phyloP scores from a whole-genome alignment of 768 basidiomycete species.

The Lyophyllum shimeji region DNA sequence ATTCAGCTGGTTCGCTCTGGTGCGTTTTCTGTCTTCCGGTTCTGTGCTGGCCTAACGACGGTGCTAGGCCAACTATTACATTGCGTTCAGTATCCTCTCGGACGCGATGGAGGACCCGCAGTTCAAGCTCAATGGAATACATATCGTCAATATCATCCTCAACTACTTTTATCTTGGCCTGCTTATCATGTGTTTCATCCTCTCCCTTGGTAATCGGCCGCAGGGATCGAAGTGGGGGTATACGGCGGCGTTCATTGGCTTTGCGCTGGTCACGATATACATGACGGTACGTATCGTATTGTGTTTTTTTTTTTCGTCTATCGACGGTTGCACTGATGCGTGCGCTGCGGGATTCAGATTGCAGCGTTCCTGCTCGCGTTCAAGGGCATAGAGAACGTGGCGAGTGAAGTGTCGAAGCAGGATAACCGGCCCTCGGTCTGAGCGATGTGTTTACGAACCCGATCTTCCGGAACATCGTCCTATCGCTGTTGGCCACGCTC shows the following conservation, averaged over 20 bases:
- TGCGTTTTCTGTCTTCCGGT: slow-evolving; percentile 29
- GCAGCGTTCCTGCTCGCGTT: slow-evolving; percentile 82
- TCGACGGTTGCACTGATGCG: not conserved
- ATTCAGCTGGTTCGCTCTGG: slow-evolving; percentile 89
- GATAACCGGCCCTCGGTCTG: slow-evolving; percentile 49
- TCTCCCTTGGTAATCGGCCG: slow-evolving; percentile 88
- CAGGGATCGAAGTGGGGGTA: slow-evolving; percentile 90
- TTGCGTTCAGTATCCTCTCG: slow-evolving; percentile 80
- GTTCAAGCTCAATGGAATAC: slow-evolving; percentile 61
- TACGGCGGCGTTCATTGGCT: slow-evolving; percentile 82
- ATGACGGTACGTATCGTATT: slow-evolving; percentile 69
- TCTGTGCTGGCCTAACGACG: not conserved
- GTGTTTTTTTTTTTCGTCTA: not conserved
- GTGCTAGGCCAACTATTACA: slow-evolving; percentile 82
- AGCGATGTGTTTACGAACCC: slow-evolving; percentile 70
- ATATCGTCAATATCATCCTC: slow-evolving; percentile 73
- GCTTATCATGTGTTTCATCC: slow-evolving; percentile 83
- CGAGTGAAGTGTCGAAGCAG: slow-evolving; percentile 22
- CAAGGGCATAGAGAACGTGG: slow-evolving; percentile 70
- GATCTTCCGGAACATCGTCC: slow-evolving; percentile 82
- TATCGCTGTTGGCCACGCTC: slow-evolving; percentile 84
- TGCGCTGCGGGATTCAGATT: slow-evolving; percentile 38
- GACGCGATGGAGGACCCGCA: slow-evolving; percentile 67
- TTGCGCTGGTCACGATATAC: slow-evolving; percentile 90
- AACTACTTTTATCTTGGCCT: slow-evolving; percentile 88